Base-by-base conservation (phyloP, 176 grass and related monocot genomes). In the Oryza australiensis region DNA sequence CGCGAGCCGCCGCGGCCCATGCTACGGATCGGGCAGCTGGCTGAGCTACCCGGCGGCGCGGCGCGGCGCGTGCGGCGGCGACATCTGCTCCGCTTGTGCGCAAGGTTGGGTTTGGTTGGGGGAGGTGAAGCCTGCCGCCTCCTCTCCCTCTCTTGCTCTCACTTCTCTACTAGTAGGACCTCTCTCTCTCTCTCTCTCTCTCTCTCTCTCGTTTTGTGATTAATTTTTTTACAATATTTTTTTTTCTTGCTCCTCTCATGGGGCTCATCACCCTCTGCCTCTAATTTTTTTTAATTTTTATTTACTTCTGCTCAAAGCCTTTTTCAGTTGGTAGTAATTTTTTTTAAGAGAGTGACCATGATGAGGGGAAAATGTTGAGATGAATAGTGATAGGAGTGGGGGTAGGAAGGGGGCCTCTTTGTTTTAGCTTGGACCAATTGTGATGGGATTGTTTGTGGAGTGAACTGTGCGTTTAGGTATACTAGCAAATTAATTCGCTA, bases 1-100 rank as follows among this genome's bases (percentile, higher is more conserved):
- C 74, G 86, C 80, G 74, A 48, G 77, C 82, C 77, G 53, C 73
- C 83, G 73, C 88, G 88, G 73, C 73, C 83, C 88, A 89, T 89
- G 59, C 77, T 2, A 40, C 38, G 69, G 84, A 80, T 80, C 69
- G n/a, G 60, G 41, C 41, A 2, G 11, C 11, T 2, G 41, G 38
- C 38, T 12, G 41, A 37, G 88, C 57, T 73, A 82, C 35, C 67
- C 73, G 59, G 33, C 67, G 78, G 88, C 72, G 42, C 62, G 42
- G 64, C 23, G 81, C 69, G 26, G 46, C 60, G 35, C 43, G 51
- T 2, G 46, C 27, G 30, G 72, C 7, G 78, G 78, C 42, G 82
- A 66, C 87, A 89, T 82, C 82, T 72, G 87, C 38, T 40, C 38
- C 1, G 38, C 38, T 40, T 40, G 38, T 11, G 38, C 38, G 9